Evolutionary conservation across 768 basidiomycete genomes (phyloP).

Genomic region (Lyophyllum shimeji): DNA sequence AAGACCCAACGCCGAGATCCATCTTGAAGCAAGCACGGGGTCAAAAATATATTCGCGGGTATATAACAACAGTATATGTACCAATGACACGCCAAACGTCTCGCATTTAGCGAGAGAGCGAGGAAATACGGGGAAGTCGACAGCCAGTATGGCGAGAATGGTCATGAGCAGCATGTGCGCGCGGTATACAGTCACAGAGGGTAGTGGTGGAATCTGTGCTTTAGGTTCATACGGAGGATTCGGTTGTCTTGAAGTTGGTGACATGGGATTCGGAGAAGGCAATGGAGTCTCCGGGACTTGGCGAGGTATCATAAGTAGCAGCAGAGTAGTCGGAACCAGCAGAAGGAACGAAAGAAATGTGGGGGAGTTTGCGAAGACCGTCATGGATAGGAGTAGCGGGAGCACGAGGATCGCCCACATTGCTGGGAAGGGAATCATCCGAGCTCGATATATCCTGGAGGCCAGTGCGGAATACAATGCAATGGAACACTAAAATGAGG

Average conservation of each 20-base stretch:
- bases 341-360: slow-evolving; percentile 49
- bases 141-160: slow-evolving; percentile 85
- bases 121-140: slow-evolving; percentile 94
- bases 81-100: slow-evolving; percentile 92
- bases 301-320: slow-evolving; percentile 44
- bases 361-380: slow-evolving; percentile 65
- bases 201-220: slow-evolving; percentile 45
- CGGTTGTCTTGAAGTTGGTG: slow-evolving; percentile 9
- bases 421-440: slow-evolving; percentile 34
- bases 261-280: slow-evolving; percentile 36
- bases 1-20: slow-evolving; percentile 97
- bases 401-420: slow-evolving; percentile 70
- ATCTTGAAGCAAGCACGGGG: slow-evolving; percentile 54
- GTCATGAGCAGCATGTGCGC: slow-evolving; percentile 97
- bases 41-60: slow-evolving; percentile 7
- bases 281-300: slow-evolving; percentile 47
- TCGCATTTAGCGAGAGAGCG: slow-evolving; percentile 89
- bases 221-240: slow-evolving; percentile 5
- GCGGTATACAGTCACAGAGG: slow-evolving; percentile 84
- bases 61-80: slow-evolving; percentile 33
- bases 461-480: slow-evolving; percentile 62
- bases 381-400: slow-evolving; percentile 83
- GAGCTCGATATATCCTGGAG: slow-evolving; percentile 44
- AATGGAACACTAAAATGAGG: slow-evolving; percentile 58
- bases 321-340: slow-evolving; percentile 40